Conservation (phyloP, 176 grass and related monocot genomes). For the Neostapfia colusana region DNA sequence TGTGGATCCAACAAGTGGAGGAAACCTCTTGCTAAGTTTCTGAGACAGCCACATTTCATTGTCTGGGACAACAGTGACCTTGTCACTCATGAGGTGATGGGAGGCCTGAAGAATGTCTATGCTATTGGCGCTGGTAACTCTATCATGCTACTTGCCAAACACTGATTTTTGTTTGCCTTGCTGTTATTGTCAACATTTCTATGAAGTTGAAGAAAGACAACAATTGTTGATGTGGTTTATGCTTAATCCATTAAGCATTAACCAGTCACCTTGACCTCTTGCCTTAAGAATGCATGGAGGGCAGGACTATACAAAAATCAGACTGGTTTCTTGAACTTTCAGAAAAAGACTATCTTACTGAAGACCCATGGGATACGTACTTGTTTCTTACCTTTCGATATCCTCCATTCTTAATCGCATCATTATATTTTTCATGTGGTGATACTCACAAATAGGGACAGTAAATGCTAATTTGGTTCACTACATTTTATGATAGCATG, state of each 20-base stretch:
- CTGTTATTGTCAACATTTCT: neutral
- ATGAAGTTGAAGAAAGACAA: conserved; percentile 2
- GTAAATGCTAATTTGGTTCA: conserved; percentile 7
- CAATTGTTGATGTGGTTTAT: neutral
- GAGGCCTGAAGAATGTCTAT: conserved; percentile 94
- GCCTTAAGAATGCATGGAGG: neutral
- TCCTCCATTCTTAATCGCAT: neutral
- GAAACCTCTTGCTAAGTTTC: conserved; percentile 83
- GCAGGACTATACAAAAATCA: neutral
- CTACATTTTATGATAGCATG: neutral
- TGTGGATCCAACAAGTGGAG: conserved; percentile 89
- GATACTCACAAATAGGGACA: neutral
- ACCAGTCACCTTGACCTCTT: conserved; percentile 10
- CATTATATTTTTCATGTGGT: neutral
- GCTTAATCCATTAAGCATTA: conserved; percentile 8
- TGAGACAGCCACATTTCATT: conserved; percentile 97
- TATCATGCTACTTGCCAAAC: neutral
- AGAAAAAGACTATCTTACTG: neutral
- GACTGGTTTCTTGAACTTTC: neutral
- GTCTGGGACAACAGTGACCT: conserved; percentile 98
- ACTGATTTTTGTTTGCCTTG: neutral
- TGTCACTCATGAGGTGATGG: conserved; percentile 99
- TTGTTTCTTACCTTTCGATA: neutral
- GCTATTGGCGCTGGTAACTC: conserved; percentile 91
- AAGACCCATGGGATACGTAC: neutral